Evolutionary conservation across 257 asterid species (phyloP).

Genomic region (Plectranthus barbatus): DNA sequence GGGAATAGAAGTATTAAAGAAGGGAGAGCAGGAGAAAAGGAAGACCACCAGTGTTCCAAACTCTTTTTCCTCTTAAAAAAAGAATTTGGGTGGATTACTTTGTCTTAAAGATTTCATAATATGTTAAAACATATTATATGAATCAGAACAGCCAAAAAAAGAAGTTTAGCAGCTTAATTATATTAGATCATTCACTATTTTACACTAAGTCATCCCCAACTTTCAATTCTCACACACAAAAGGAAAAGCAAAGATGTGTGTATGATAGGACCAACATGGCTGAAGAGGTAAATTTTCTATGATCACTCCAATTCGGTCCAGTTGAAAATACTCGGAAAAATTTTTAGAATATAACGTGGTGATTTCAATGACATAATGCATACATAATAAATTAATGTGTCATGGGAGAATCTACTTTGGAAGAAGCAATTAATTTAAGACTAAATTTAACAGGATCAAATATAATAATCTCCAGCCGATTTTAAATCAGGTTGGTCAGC

Average conservation of each 20-base stretch:
- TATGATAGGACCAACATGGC: background rate
- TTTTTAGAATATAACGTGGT: background rate
- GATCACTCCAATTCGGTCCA: background rate
- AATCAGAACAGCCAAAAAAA: background rate
- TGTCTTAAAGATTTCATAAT: background rate
- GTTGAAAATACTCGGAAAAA: too few species aligned
- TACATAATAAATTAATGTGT: background rate
- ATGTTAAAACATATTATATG: background rate
- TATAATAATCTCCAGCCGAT: background rate
- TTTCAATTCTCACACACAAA: background rate
- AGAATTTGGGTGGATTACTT: too few species aligned
- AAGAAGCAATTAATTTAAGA: background rate
- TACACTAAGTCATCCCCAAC: background rate
- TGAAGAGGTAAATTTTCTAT: background rate
- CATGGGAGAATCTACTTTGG: background rate
- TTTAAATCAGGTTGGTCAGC: background rate
- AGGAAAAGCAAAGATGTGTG: background rate
- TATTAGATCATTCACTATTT: background rate
- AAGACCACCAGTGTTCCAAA: background rate
- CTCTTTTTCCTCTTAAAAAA: background rate
- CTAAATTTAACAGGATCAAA: background rate
- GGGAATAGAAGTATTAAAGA: background rate
- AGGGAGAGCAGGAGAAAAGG: background rate
- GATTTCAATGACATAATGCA: background rate
- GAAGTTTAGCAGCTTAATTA: background rate